Evolutionary conservation across 2,329 filamentous ascomycete species (phyloP).

Genomic region (Lecanicillium sp.): DNA sequence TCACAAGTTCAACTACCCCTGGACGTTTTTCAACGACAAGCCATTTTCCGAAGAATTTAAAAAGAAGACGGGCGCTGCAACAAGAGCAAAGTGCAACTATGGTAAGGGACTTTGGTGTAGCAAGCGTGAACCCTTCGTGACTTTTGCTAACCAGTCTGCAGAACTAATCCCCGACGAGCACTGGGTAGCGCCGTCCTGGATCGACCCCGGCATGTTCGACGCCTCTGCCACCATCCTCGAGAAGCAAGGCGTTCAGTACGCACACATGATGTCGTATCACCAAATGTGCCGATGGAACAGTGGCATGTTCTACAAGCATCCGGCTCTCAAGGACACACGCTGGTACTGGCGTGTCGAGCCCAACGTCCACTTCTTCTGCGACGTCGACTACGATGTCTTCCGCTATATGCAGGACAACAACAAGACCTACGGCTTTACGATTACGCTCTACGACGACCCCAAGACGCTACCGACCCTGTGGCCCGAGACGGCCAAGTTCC

Average conservation of each 20-base stretch:
- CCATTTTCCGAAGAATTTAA: conserved; percentile 95
- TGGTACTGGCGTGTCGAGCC: conserved; percentile 99
- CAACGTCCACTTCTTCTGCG: conserved; percentile 98
- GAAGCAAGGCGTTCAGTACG: conserved; percentile 85
- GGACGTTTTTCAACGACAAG: conserved; percentile 98
- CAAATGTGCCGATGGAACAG: conserved; percentile 99
- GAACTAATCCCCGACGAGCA: conserved; percentile 90
- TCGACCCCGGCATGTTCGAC: conserved; percentile 76
- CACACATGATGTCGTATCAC: conserved; percentile 82
- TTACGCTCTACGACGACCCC: conserved; percentile 91
- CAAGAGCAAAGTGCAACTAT: conserved; percentile 82
- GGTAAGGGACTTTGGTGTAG: too few relatives aligned
- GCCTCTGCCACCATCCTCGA: conserved; percentile 79
- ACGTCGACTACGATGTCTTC: conserved; percentile 97
- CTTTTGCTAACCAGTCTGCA: conserved; percentile 26
- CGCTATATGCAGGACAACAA: conserved; percentile 97
- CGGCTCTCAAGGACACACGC: conserved; percentile 69
- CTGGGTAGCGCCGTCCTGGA: conserved; percentile 89
- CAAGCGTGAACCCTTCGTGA: too few relatives aligned
- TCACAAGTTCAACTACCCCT: conserved; percentile 97
- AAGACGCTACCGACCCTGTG: conserved; percentile 80
- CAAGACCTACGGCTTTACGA: conserved; percentile 98
- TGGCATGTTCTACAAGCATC: conserved; percentile 95
- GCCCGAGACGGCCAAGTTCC: conserved; percentile 92
- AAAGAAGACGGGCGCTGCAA: conserved; percentile 66